Conservation (phyloP, 352 stramenopile species). For the Pythium rishiriense region DNA sequence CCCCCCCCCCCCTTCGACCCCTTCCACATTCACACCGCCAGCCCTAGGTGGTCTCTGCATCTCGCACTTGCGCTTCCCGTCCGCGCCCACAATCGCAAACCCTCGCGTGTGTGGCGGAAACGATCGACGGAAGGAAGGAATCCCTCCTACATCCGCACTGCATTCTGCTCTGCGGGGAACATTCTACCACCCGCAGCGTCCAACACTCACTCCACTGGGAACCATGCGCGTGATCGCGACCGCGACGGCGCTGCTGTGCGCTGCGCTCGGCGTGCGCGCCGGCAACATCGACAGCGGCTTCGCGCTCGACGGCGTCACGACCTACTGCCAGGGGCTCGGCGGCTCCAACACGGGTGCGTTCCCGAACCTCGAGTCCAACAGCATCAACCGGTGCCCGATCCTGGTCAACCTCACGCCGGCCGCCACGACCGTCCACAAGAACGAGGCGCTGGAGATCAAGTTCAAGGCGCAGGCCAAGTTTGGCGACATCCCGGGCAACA, state of each 20-base stretch:
- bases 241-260: constrained; percentile 4
- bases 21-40: too few relatives aligned
- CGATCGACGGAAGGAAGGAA: too few relatives aligned
- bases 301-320: constrained; percentile 56
- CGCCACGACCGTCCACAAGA: constrained; percentile 49
- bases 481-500: constrained; percentile 39
- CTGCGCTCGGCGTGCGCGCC: constrained; percentile 10
- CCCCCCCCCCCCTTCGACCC: too few relatives aligned
- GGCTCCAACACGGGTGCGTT: constrained; percentile 32
- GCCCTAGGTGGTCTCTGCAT: too few relatives aligned
- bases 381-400: constrained; percentile 57
- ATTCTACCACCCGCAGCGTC: neutral
- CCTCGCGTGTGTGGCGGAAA: too few relatives aligned
- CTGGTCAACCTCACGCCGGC: constrained; percentile 49
- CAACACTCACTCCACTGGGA: neutral
- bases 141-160: neutral
- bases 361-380: constrained; percentile 45
- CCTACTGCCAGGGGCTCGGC: constrained; percentile 75
- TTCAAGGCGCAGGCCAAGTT: constrained; percentile 44
- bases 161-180: too few relatives aligned
- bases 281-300: constrained; percentile 69
- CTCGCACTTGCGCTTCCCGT: too few relatives aligned
- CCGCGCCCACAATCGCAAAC: too few relatives aligned
- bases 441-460: constrained; percentile 50
- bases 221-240: constrained; percentile 12